Percentiles rank a stretch among this genome's conserved stretches.
These are phyloP conservation scores for Pisolithus thermaeus DNA, from an alignment of 1,284 basidiomycete genomes.

Conservation along the genomic window DNA sequence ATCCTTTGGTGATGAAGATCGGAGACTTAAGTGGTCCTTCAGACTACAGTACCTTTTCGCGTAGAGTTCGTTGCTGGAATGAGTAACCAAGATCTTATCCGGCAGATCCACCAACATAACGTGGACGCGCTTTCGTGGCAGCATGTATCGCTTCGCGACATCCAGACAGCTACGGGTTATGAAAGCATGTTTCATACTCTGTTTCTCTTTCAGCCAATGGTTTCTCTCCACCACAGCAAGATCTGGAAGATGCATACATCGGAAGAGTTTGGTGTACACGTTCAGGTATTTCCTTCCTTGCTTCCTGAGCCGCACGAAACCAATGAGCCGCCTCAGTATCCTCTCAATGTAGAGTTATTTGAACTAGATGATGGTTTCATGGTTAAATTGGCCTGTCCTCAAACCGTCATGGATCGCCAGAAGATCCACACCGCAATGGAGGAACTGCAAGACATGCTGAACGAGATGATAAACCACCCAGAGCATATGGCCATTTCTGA, in stretches of 20 bases:
- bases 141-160: constrained; percentile 40
- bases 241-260: constrained; percentile 34
- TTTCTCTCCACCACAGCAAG: constrained; percentile 5
- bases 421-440: constrained; percentile 23
- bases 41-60: constrained; percentile 47
- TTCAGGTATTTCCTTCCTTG: constrained; percentile 32
- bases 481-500: constrained; percentile 14
- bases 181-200: constrained; percentile 38
- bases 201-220: constrained; percentile 41
- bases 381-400: constrained; percentile 34
- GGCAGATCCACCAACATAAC: constrained; percentile 35
- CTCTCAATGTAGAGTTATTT: constrained; percentile 41
- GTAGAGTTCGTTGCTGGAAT: constrained; percentile 25
- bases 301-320: neutral
- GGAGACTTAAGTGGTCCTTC: neutral
- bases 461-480: constrained; percentile 24
- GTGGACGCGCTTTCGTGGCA: constrained; percentile 40
- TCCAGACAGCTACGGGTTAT: constrained; percentile 34
- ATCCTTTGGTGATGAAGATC: neutral
- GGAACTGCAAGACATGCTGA: constrained; percentile 26
- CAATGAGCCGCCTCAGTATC: constrained; percentile 32
- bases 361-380: constrained; percentile 29
- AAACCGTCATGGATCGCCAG: constrained; percentile 24
- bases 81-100: constrained; percentile 34
- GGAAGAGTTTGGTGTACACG: constrained; percentile 30